Evolutionary conservation across 1,139 yeast species (phyloP).

Genomic region (Schwanniomyces etchellsii): DNA sequence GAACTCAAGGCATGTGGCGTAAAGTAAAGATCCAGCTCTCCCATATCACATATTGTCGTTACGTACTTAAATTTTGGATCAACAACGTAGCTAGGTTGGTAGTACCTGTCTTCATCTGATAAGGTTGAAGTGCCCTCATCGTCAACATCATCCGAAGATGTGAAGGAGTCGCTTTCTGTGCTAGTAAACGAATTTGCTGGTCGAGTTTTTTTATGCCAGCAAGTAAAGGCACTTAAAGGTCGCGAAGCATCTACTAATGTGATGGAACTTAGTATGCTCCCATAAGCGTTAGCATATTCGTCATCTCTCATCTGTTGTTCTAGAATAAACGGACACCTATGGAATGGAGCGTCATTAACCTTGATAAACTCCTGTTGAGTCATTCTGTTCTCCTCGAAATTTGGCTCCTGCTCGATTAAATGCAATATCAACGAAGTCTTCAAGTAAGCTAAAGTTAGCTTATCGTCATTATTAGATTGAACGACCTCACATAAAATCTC

Average conservation of each 20-base stretch:
- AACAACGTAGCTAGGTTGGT: slow-evolving; percentile 33
- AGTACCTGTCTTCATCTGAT: slow-evolving; percentile 38
- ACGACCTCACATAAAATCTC: slow-evolving; percentile 26
- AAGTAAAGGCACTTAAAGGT: slow-evolving; percentile 39
- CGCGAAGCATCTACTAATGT: slow-evolving; percentile 61
- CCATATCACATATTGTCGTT: slow-evolving; percentile 49
- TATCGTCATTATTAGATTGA: slow-evolving; percentile 10
- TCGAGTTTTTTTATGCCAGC: neutral
- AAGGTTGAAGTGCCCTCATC: slow-evolving; percentile 20
- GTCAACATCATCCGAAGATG: slow-evolving; percentile 6
- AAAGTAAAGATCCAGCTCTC: slow-evolving; percentile 30
- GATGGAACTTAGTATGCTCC: slow-evolving; percentile 55
- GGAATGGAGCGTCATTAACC: slow-evolving; percentile 77
- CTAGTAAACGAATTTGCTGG: neutral
- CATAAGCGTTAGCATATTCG: slow-evolving; percentile 41
- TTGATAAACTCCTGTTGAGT: slow-evolving; percentile 63
- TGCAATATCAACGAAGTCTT: slow-evolving; percentile 56
- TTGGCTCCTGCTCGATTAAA: slow-evolving; percentile 52
- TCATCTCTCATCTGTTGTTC: slow-evolving; percentile 41
- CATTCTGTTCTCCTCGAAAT: slow-evolving; percentile 40
- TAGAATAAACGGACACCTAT: slow-evolving; percentile 68
- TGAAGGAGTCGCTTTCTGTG: neutral
- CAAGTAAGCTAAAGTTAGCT: slow-evolving; percentile 24
- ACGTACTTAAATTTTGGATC: slow-evolving; percentile 49
- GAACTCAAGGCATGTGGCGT: slow-evolving; percentile 31